Evolutionary conservation across 2,329 filamentous ascomycete genomes (phyloP).

Genomic region (Canariomyces notabilis): DNA sequence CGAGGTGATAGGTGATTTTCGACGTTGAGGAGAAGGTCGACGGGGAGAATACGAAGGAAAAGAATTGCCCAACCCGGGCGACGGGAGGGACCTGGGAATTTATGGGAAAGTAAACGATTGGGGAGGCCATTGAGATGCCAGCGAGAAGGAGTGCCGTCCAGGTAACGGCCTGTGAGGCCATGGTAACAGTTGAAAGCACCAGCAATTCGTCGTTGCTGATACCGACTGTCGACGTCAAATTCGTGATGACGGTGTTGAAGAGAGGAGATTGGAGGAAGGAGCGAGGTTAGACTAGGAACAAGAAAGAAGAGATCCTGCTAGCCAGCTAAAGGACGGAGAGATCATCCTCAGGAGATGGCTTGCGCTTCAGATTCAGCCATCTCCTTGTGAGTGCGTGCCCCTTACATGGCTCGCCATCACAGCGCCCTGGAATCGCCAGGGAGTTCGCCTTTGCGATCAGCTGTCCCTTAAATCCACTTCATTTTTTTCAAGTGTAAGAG

Average conservation of each 20-base stretch:
- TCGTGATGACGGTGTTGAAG: not conserved
- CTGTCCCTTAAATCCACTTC: no score
- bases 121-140: constrained; percentile 33
- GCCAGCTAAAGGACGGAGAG: not conserved
- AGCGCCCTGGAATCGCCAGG: constrained; percentile 8
- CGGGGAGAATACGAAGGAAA: constrained; percentile 65
- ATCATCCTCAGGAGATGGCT: constrained; percentile 16
- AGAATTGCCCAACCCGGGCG: constrained; percentile 62
- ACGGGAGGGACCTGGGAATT: constrained; percentile 81
- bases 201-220: no score
- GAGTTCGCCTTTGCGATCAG: constrained; percentile 5
- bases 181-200: no score
- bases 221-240: not conserved
- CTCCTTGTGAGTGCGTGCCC: constrained; percentile 3
- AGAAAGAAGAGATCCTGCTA: constrained; percentile 2
- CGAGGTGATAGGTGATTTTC: constrained; percentile 61
- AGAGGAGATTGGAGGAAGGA: not conserved
- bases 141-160: constrained; percentile 31
- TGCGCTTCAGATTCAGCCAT: not conserved
- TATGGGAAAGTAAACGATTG: constrained; percentile 61
- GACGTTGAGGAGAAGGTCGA: constrained; percentile 65
- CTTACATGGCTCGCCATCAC: constrained; percentile 11
- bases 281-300: not conserved
- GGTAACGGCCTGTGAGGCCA: constrained; percentile 24
- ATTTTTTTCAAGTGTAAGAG: no score